Base-by-base conservation (phyloP, 257 asterid genomes). In the Echites panduratus region DNA sequence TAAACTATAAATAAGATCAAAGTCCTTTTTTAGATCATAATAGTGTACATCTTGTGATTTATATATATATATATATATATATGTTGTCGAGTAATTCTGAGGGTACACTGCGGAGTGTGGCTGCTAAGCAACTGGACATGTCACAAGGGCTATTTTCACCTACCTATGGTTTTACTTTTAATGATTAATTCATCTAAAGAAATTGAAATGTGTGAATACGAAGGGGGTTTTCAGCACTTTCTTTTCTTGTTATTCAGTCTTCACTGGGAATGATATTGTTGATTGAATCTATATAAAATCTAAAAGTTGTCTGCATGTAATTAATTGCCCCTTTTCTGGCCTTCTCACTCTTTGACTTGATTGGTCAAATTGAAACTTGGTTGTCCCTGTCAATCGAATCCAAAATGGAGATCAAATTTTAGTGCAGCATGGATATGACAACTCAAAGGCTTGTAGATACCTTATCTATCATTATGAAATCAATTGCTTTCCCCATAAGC, bases 281-380 rank as follows among this genome's bases (percentile, higher is more conserved):
- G 65, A 58, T 58, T 59, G 45, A 56, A 29, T 61, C 17, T 13
- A 11, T 58, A 13, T 16, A 29, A 14, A 29, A 35, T 62, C 19
- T 35, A 35, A 22, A 35, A 19, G 45, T 57, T n/a, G 47, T 32
- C 26, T 32, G 40, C 47, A 32, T 35, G 43, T 32, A 4, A 24
- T 13, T 32, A 4, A 24, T 13, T 13, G 66, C 12, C 16, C 11
- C n/a, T 16, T 62, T n/a, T 32, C 20, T 19, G 0, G 17, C n/a
- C 20, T 16, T 40, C 8, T 35, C 68, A 63, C 68, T 32, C 13
- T 22, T 41, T 71, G 64, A 56, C 45, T 26, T 71, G 68, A 32
- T 73, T 73, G 78, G 73, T 74, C 67, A 74, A 74, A 27, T 38
- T 52, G 67, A 52, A 68, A 24, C 43, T 40, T 52, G 29, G 54